These are phyloP conservation scores for Alternaria sp. DNA, from an alignment of 2,329 filamentous ascomycete genomes.

Conservation along the genomic window DNA sequence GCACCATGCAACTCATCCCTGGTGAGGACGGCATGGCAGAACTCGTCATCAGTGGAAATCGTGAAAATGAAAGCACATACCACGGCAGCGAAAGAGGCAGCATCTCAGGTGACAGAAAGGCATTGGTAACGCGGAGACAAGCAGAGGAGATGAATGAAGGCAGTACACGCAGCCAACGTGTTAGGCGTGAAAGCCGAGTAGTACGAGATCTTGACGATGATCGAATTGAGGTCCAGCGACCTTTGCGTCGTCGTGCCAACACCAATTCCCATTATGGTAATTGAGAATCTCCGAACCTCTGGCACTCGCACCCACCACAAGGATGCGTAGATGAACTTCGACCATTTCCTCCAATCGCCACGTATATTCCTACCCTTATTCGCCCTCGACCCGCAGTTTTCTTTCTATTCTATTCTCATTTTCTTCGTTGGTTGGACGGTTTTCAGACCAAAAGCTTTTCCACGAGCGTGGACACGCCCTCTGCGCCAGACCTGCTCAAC, in stretches of 20 bases:
- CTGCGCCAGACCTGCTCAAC: conserved; percentile 12
- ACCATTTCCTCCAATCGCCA: conserved; percentile 9
- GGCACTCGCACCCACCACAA: conserved; percentile 1
- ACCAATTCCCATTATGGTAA: conserved; percentile 28
- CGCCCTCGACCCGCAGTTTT: conserved; percentile 8
- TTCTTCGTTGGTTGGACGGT: conserved; percentile 15
- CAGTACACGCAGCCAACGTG: conserved; percentile 40
- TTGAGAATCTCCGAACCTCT: conserved; percentile 16
- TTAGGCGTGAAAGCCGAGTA: conserved; percentile 34
- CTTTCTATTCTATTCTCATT: conserved; percentile 12
- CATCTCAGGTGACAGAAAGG: conserved; percentile 28
- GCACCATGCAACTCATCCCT: conserved; percentile 46
- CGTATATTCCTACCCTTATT: conserved; percentile 16
- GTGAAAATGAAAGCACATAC: conserved; percentile 7
- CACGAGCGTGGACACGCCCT: conserved; percentile 17
- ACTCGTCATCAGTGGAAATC: conserved; percentile 44
- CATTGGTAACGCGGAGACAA: conserved; percentile 38
- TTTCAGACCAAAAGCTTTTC: conserved; percentile 33
- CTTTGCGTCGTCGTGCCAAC: conserved; percentile 33
- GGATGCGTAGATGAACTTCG: background rate
- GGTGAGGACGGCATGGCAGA: conserved; percentile 50
- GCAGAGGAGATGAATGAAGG: conserved; percentile 43
- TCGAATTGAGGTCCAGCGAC: conserved; percentile 27
- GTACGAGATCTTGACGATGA: conserved; percentile 26
- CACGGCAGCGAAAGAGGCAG: conserved; percentile 42